Conservation (phyloP, 2,329 filamentous ascomycete species). For the Nigrospora sphaerica region DNA sequence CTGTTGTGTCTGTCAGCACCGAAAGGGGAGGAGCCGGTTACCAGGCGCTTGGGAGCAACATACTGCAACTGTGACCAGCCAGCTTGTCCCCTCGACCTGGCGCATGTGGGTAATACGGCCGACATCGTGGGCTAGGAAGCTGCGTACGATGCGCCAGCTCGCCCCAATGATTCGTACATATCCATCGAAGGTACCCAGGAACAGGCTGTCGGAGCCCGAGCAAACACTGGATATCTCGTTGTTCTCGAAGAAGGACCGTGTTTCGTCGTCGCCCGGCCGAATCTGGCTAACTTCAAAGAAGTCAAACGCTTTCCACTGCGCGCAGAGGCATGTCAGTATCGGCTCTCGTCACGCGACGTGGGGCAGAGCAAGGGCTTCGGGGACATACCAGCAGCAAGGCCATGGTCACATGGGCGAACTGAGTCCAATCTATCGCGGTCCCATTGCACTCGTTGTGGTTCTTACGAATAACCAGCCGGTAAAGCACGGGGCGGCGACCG, state of each 20-base stretch:
- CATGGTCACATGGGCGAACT: conserved; percentile 15
- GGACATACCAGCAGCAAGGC: conserved; percentile 24
- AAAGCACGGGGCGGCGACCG: too few species aligned
- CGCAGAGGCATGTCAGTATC: not conserved
- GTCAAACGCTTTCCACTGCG: conserved; percentile 96
- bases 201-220: conserved; percentile 82
- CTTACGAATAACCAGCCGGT: not conserved
- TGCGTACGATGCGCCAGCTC: conserved; percentile 77
- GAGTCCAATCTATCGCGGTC: conserved; percentile 12
- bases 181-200: conserved; percentile 81
- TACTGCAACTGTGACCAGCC: conserved; percentile 75
- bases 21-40: not conserved
- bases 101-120: conserved; percentile 84
- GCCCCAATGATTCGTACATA: conserved; percentile 81
- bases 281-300: conserved; percentile 95
- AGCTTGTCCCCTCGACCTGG: conserved; percentile 79
- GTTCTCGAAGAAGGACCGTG: conserved; percentile 72
- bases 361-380: not conserved
- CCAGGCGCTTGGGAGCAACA: conserved; percentile 9
- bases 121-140: conserved; percentile 78
- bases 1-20: conserved; percentile 32
- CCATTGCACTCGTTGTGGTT: conserved; percentile 3
- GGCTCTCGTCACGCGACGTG: not conserved
- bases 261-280: conserved; percentile 72
- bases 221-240: conserved; percentile 76